Conservation (phyloP, 139 green algal species). For the Deuterostichococcus epilithicus region DNA sequence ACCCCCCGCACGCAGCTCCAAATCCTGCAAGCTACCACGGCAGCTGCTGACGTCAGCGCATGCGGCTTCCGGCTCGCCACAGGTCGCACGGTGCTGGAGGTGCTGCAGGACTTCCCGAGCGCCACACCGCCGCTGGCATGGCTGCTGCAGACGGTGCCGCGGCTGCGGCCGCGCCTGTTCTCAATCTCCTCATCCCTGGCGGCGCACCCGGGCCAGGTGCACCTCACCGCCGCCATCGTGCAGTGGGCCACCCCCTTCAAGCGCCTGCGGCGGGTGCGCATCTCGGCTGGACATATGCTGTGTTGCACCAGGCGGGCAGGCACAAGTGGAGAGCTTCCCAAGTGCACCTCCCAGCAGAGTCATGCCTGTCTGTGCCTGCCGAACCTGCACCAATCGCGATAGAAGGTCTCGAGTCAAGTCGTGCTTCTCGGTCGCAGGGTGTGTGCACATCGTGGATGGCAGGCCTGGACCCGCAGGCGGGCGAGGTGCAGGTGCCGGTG, state of each 20-base stretch:
- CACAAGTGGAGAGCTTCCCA: too few species aligned
- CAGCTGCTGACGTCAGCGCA: too few species aligned
- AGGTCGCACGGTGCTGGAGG: constrained; percentile 63
- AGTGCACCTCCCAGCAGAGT: too few species aligned
- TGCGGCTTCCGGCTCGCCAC: too few species aligned
- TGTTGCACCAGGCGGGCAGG: not conserved
- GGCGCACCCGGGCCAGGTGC: constrained; percentile 42
- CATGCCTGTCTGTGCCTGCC: too few species aligned
- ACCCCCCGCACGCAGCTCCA: too few species aligned
- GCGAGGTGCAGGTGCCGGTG: constrained; percentile 46
- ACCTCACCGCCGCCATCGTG: constrained; percentile 85
- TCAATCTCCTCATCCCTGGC: constrained; percentile 72
- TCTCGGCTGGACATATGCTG: not conserved
- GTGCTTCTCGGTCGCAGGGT: too few species aligned
- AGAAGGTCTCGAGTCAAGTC: too few species aligned
- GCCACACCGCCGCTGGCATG: constrained; percentile 67
- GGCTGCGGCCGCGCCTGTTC: constrained; percentile 81
- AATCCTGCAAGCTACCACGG: too few species aligned
- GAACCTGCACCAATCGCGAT: too few species aligned
- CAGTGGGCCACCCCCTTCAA: constrained; percentile 50
- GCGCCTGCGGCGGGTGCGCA: constrained; percentile 13
- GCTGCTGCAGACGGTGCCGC: constrained; percentile 72
- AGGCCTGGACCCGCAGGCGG: constrained; percentile 23
- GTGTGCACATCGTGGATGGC: constrained; percentile 83
- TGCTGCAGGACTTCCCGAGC: constrained; percentile 84